phyloP scores from a whole-genome alignment of 441 rosid genomes.

The Adansonia rubrostipa region DNA sequence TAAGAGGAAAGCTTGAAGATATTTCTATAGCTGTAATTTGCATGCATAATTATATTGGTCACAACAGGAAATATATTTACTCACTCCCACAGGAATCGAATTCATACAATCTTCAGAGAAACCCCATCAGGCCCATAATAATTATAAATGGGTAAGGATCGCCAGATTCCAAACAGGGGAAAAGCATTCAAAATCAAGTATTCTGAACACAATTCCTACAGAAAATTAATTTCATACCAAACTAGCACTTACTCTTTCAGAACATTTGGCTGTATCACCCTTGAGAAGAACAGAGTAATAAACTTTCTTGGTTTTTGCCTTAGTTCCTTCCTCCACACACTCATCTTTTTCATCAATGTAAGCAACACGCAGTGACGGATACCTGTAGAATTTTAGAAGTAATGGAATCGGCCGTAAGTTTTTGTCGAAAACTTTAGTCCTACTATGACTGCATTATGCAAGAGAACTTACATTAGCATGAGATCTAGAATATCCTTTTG shows the following conservation, averaged over 20 bases:
- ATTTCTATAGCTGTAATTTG: not conserved
- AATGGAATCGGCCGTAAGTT: conserved; percentile 23
- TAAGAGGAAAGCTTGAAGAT: not conserved
- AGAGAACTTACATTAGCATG: conserved; percentile 74
- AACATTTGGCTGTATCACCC: conserved; percentile 54
- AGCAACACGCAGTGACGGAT: conserved; percentile 89
- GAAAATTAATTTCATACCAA: conserved; percentile 22
- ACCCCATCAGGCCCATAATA: not conserved
- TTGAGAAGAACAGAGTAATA: conserved; percentile 92
- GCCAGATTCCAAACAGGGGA: conserved; percentile 9
- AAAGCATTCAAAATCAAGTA: conserved; percentile 4
- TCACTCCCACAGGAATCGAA: conserved; percentile 9
- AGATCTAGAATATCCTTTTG: conserved; percentile 68
- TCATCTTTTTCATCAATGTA: conserved; percentile 87
- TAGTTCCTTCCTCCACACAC: conserved; percentile 37
- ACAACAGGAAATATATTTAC: conserved; percentile 9
- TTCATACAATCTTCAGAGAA: conserved; percentile 8
- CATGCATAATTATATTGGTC: not conserved
- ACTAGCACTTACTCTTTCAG: conserved; percentile 15
- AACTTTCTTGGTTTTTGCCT: conserved; percentile 52
- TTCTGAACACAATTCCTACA: not conserved
- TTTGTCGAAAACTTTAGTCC: conserved; percentile 26
- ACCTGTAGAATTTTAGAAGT: conserved; percentile 44
- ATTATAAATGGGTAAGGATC: not conserved
- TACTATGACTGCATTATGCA: conserved; percentile 7